These are phyloP conservation scores for Thamnidium elegans DNA, from an alignment of 192 early-diverging fungal species.

Conservation along the genomic window DNA sequence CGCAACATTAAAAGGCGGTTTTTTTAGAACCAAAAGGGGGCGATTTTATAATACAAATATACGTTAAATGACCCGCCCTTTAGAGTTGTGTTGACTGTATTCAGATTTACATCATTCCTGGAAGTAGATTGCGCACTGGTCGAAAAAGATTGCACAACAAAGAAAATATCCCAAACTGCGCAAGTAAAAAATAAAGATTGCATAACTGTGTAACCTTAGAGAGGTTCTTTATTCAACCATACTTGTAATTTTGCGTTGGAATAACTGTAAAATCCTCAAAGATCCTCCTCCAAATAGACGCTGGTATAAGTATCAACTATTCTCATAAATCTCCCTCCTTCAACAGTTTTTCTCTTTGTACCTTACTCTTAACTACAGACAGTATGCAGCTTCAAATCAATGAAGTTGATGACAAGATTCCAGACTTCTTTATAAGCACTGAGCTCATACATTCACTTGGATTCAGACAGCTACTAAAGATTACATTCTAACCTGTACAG, in stretches of 20 bases:
- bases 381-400: no score
- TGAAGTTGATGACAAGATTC: no score
- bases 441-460: no score
- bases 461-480: no score
- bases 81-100: not conserved
- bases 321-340: not conserved
- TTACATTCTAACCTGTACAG: no score
- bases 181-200: not conserved
- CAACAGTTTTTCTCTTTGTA: conserved; percentile 1
- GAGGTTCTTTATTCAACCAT: conserved; percentile 10
- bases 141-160: conserved; percentile 10
- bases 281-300: conserved; percentile 6
- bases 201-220: conserved; percentile 7
- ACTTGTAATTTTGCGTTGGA: not conserved
- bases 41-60: no score
- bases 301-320: conserved; percentile 4
- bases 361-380: conserved; percentile 11
- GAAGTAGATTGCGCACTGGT: not conserved
- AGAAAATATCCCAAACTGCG: not conserved
- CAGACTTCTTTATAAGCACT: no score
- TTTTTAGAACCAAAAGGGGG: no score
- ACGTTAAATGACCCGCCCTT: no score
- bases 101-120: no score
- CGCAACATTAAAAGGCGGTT: no score
- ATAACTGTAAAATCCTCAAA: conserved; percentile 3